Conservation (phyloP, 1,284 basidiomycete genomes). For the Polyporus tsugae region DNA sequence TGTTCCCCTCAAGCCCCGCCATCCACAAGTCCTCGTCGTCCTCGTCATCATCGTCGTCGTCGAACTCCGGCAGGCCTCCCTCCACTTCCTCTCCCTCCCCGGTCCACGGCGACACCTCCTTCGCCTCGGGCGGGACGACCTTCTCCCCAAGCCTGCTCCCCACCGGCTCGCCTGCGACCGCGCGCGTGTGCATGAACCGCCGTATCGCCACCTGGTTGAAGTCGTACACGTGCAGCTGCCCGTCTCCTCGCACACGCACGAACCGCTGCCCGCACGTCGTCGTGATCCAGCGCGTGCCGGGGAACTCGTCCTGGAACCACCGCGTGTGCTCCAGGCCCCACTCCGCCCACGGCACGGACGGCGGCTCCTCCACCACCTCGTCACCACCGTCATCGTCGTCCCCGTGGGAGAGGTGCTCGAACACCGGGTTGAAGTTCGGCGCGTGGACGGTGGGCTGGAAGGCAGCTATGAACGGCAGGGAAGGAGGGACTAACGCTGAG, state of each 20-base stretch:
- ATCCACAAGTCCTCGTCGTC: constrained; percentile 3
- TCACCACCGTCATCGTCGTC: constrained; percentile 6
- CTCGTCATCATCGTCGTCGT: constrained; percentile 2
- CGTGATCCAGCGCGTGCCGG: constrained; percentile 56
- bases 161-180: constrained; percentile 21
- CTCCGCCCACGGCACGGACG: constrained; percentile 44
- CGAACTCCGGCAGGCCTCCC: constrained; percentile 3
- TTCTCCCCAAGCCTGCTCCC: constrained; percentile 20
- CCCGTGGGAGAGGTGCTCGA: not conserved
- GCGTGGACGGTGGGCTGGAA: constrained; percentile 2
- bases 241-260: constrained; percentile 40
- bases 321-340: constrained; percentile 55
- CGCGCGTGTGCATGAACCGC: constrained; percentile 25
- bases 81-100: constrained; percentile 9
- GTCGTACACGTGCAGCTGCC: constrained; percentile 47
- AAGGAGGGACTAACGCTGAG: not conserved
- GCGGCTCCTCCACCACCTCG: not conserved
- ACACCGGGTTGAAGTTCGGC: not conserved
- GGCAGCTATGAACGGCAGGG: not conserved
- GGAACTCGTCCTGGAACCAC: constrained; percentile 50
- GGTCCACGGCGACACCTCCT: not conserved
- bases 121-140: constrained; percentile 14
- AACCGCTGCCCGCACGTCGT: constrained; percentile 56
- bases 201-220: constrained; percentile 49
- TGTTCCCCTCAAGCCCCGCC: not conserved